Base-by-base conservation (phyloP, 2,329 filamentous ascomycete species). In the Penicillium sclerotigenum region DNA sequence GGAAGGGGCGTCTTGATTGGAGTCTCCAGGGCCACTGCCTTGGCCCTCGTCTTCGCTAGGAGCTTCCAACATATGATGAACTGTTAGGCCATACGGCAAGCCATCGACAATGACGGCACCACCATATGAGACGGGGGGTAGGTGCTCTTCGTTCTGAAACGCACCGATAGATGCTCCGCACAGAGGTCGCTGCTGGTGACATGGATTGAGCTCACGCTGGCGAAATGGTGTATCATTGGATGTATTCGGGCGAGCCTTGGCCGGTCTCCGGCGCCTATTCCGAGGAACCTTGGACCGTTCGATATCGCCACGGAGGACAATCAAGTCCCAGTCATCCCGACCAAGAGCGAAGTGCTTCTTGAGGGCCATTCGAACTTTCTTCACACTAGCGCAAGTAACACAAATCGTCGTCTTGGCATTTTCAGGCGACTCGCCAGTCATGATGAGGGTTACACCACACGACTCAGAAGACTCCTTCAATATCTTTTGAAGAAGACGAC, bases 141-240 rank as follows among this genome's bases (percentile, higher is more conserved):
- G 79, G 68, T 97, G 93, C 42, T 89, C 86, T 61, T 91, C 85
- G 55, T 89, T 88, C 48, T 90, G 86, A 80, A 90, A 97, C 0
- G 92, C 92, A 7, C 93, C 93, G 57, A 97, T 97, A 41, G 91
- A 96, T 8, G 93, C 93, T 1, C 93, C 93, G 63, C 92, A 96
- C 0, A 84, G 75, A 0, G 93, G 93, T 22, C 83, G 82, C 64
- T 87, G 80, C 71, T 97, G 92, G 68, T 90, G 93, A 57, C 85
- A 86, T 0, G 86, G 85, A 66, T 95, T 96, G 63, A 74, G 61
- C 48, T 75, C 67, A 31, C 67, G 61, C 43, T 68, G 68, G 24
- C 63, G 58, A 54, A 68, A 67, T 5, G 66, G 63, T 18, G 65
- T 64, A 37, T 65, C 61, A 29, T 68, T 65, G 8, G 66, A 59